A percentile compares a stretch with the other conserved stretches of the same genome.
These are phyloP conservation scores for Penicillium griseofulvum DNA, from an alignment of 2,329 filamentous ascomycete genomes.

Conservation along the genomic window DNA sequence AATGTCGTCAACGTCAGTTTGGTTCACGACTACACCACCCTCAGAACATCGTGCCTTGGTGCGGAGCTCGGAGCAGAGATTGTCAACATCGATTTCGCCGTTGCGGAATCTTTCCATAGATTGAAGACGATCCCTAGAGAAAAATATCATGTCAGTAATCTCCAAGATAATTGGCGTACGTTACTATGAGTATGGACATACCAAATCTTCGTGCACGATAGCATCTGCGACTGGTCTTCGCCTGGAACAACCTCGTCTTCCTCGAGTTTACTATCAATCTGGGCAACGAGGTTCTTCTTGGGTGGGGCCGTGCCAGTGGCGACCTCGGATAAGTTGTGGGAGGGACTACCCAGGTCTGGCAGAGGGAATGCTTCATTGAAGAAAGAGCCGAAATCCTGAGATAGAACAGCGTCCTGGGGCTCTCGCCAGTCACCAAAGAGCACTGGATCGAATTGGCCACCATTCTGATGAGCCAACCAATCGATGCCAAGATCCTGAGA, in stretches of 20 bases:
- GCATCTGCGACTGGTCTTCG: conserved; percentile 60
- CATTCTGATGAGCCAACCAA: conserved; percentile 76
- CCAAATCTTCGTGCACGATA: conserved; percentile 93
- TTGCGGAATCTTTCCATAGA: conserved; percentile 81
- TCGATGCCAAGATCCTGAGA: conserved; percentile 45
- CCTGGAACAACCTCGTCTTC: conserved; percentile 66
- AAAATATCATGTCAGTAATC: conserved; percentile 42
- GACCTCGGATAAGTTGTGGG: conserved; percentile 57
- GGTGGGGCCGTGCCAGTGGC: conserved; percentile 30
- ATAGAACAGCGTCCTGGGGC: conserved; percentile 75
- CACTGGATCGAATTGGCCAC: conserved; percentile 83
- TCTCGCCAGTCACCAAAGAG: conserved; percentile 92
- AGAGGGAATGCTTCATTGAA: conserved; percentile 75
- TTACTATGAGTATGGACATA: conserved; percentile 51
- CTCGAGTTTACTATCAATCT: conserved; percentile 68
- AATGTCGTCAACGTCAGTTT: conserved; percentile 81
- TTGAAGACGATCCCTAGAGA: conserved; percentile 79
- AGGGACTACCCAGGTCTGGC: conserved; percentile 74
- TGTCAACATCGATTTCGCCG: conserved; percentile 90
- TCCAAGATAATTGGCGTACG: too few species aligned
- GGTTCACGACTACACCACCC: conserved; percentile 81
- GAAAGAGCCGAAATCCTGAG: conserved; percentile 69
- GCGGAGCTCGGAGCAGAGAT: conserved; percentile 85
- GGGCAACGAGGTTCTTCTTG: conserved; percentile 71
- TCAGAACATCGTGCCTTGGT: conserved; percentile 94